Conservation (phyloP, 2,329 filamentous ascomycete species). For the Cucurbitaria berberidis region DNA sequence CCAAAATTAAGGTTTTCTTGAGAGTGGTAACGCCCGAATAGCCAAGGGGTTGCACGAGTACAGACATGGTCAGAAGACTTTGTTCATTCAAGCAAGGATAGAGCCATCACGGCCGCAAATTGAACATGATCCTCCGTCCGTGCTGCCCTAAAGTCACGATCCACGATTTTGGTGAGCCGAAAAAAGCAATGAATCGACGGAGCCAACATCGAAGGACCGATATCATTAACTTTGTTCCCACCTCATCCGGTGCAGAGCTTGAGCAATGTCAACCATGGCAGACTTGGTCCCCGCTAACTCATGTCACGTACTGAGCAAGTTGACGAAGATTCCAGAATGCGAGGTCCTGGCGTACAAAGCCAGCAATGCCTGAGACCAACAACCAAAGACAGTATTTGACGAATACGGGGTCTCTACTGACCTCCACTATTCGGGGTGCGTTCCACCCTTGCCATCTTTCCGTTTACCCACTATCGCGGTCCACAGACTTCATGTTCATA, state of each 20-base stretch:
- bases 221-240: slow-evolving; percentile 25
- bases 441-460: too few relatives aligned
- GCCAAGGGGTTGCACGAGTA: background rate
- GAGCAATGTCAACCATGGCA: slow-evolving; percentile 1
- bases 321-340: too few relatives aligned
- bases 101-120: slow-evolving; percentile 19
- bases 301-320: background rate
- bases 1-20: background rate
- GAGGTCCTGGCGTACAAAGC: too few relatives aligned
- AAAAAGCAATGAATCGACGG: slow-evolving; percentile 14
- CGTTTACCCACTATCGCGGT: too few relatives aligned
- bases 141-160: slow-evolving; percentile 19
- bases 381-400: too few relatives aligned
- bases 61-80: slow-evolving; percentile 5
- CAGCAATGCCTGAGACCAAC: too few relatives aligned
- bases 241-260: slow-evolving; percentile 9
- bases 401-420: too few relatives aligned
- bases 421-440: too few relatives aligned
- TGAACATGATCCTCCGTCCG: slow-evolving; percentile 8
- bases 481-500: too few relatives aligned
- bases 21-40: background rate
- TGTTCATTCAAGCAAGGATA: slow-evolving; percentile 11
- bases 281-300: background rate
- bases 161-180: slow-evolving; percentile 13
- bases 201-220: slow-evolving; percentile 16